phyloP scores from a whole-genome alignment of 768 basidiomycete genomes.

The Tricholoma terreum region DNA sequence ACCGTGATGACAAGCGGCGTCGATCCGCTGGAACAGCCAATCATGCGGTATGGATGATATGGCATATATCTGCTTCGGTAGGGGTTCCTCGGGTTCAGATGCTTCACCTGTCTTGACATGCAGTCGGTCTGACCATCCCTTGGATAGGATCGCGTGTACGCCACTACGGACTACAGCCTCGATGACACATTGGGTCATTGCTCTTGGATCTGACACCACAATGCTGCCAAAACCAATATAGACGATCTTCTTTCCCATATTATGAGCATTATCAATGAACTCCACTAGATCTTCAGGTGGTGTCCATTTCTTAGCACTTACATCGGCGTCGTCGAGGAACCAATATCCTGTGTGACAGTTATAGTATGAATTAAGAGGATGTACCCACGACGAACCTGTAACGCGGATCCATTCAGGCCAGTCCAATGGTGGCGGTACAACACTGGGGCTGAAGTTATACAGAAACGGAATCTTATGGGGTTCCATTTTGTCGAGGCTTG shows the following conservation, averaged over 20 bases:
- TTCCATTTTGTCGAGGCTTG: conserved; percentile 92
- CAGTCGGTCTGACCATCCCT: conserved; percentile 96
- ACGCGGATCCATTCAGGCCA: conserved; percentile 99
- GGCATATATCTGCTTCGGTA: conserved; percentile 78
- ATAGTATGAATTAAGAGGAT: background rate
- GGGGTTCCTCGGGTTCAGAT: conserved; percentile 61
- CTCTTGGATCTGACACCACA: conserved; percentile 90
- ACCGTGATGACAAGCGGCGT: conserved; percentile 98
- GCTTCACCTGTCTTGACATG: conserved; percentile 59
- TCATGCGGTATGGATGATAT: conserved; percentile 90
- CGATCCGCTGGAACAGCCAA: conserved; percentile 92
- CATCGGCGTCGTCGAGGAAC: conserved; percentile 93
- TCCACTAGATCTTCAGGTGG: conserved; percentile 76
- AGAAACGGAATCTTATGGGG: conserved; percentile 97
- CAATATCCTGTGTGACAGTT: conserved; percentile 74
- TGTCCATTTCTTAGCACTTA: conserved; percentile 84
- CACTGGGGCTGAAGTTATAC: conserved; percentile 92
- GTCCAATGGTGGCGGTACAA: conserved; percentile 91
- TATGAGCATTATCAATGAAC: conserved; percentile 81
- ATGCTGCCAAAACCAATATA: conserved; percentile 99
- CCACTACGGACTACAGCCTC: conserved; percentile 86
- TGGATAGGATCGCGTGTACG: conserved; percentile 90
- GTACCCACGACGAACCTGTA: conserved; percentile 51
- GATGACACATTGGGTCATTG: conserved; percentile 88
- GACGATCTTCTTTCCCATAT: conserved; percentile 80